Evolutionary conservation across 2,329 filamentous ascomycete species (phyloP).

Genomic region (Bertia moriformis): DNA sequence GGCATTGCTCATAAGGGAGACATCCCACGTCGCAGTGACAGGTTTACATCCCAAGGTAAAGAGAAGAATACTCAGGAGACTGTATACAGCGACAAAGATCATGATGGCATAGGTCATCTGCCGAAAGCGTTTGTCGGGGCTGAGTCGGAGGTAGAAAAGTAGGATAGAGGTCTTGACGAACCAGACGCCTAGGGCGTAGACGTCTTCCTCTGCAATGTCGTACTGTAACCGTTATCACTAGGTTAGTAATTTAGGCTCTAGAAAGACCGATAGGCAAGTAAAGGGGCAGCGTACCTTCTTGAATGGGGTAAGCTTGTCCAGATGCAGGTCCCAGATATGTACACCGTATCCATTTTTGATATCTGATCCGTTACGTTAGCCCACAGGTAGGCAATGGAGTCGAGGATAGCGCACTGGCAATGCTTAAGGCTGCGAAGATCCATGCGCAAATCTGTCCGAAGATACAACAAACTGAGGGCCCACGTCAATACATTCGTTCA

Average conservation of each 20-base stretch:
- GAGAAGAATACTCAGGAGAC: slow-evolving; percentile 5
- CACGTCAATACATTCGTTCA: too few species aligned
- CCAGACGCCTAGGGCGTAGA: background rate
- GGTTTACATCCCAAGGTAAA: slow-evolving; percentile 6
- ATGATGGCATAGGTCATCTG: slow-evolving; percentile 7
- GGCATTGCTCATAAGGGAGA: slow-evolving; percentile 1
- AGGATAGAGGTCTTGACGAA: slow-evolving; percentile 8
- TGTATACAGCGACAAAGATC: slow-evolving; percentile 6
- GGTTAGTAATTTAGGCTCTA: too few species aligned
- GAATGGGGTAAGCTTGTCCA: background rate
- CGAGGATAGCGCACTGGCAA: background rate
- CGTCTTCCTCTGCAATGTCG: background rate
- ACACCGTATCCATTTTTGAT: background rate
- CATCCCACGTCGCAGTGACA: slow-evolving; percentile 6
- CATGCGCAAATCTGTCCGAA: background rate
- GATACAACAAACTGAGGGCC: background rate
- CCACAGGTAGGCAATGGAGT: background rate
- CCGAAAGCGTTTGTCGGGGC: slow-evolving; percentile 6
- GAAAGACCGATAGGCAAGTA: too few species aligned
- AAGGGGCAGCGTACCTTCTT: background rate
- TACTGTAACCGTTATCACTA: background rate
- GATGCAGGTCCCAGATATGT: background rate
- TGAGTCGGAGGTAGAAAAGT: slow-evolving; percentile 7
- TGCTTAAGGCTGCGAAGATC: background rate
- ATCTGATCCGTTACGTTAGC: background rate